A percentile compares a stretch with the other conserved stretches of the same genome.
Conservation (phyloP, 176 grass and related monocot genomes). For the Eleusine indica region DNA sequence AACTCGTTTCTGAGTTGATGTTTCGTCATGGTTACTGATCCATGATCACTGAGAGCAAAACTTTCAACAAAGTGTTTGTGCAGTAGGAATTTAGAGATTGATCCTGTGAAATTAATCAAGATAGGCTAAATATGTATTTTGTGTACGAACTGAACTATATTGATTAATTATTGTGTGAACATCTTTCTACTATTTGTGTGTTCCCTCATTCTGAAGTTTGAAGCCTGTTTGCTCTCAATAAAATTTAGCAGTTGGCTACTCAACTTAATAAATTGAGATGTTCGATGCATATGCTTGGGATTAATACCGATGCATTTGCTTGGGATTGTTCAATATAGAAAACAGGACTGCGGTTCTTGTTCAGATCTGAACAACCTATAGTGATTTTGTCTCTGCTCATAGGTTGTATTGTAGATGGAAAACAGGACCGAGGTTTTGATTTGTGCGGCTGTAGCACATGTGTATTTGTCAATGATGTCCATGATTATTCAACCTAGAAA, state of each 20-base stretch:
- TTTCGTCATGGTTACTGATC: neutral
- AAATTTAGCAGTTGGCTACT: neutral
- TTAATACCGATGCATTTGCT: too few relatives aligned
- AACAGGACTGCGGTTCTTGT: too few relatives aligned
- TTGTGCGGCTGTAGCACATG: too few relatives aligned
- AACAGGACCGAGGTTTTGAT: too few relatives aligned
- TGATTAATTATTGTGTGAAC: neutral
- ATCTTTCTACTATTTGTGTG: too few relatives aligned
- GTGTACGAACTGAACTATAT: neutral
- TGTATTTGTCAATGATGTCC: too few relatives aligned
- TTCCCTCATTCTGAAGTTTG: neutral
- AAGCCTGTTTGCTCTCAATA: neutral
- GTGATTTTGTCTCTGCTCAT: too few relatives aligned
- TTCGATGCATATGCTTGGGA: too few relatives aligned
- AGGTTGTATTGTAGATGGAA: too few relatives aligned
- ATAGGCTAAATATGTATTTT: neutral
- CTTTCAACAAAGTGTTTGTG: neutral
- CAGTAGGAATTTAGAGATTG: neutral
- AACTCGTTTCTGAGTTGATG: neutral
- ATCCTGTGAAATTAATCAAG: neutral
- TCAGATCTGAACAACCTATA: too few relatives aligned
- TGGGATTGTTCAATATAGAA: too few relatives aligned
- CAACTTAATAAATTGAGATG: neutral
- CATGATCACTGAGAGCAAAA: neutral
- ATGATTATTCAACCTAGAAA: too few relatives aligned